Percentiles rank a stretch among this genome's conserved stretches.
Evolutionary conservation across 2,329 filamentous ascomycete species (phyloP).

Genomic region (Acephala macrosclerotiorum): DNA sequence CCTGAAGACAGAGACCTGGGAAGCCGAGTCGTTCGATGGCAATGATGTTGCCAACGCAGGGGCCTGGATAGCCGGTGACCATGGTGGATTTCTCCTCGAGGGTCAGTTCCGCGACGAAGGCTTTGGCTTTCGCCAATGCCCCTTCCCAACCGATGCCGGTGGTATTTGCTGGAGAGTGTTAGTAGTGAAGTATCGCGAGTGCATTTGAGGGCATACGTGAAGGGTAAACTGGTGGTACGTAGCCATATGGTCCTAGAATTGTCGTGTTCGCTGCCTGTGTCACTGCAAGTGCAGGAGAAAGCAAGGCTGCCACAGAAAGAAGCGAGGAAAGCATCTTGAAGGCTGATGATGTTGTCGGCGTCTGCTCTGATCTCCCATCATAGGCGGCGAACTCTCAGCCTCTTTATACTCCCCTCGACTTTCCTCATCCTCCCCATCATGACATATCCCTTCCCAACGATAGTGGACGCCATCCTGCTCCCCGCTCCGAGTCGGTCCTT

Average conservation of each 20-base stretch:
- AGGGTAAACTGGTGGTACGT: constrained; percentile 27
- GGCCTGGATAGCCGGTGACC: constrained; percentile 32
- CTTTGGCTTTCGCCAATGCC: constrained; percentile 73
- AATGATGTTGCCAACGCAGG: constrained; percentile 37
- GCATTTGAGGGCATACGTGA: constrained; percentile 32
- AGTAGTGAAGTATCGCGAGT: not conserved
- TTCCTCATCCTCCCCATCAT: not conserved
- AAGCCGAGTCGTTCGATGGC: constrained; percentile 37
- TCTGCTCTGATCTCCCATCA: not conserved
- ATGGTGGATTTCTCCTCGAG: constrained; percentile 72
- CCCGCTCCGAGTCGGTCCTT: not conserved
- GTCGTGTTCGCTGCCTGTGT: constrained; percentile 32
- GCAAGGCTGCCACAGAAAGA: constrained; percentile 27
- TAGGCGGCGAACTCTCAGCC: not conserved
- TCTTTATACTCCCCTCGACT: not conserved
- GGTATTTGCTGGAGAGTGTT: constrained; percentile 40
- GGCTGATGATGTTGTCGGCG: not conserved
- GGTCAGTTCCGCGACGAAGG: constrained; percentile 75
- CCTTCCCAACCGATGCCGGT: constrained; percentile 59
- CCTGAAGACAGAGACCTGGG: constrained; percentile 39
- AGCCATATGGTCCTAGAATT: constrained; percentile 31
- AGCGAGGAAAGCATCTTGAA: constrained; percentile 10
- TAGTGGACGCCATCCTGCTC: not conserved
- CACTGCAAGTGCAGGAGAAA: constrained; percentile 31
- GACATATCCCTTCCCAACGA: not conserved